Base-by-base conservation (phyloP, 2,329 filamentous ascomycete species). In the Xylaria sp. region DNA sequence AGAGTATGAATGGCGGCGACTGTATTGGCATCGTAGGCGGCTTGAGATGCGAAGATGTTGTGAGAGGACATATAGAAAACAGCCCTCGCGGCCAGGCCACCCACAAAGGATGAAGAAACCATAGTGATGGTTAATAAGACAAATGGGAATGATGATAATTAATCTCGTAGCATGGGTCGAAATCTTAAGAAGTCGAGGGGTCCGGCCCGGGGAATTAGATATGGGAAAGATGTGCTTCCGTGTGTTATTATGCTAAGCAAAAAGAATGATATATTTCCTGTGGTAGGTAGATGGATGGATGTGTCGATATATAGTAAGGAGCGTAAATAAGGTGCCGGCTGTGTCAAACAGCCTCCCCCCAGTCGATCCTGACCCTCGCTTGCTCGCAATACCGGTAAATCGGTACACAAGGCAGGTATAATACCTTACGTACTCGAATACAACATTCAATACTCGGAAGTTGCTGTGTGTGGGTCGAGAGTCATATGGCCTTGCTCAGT, bases 1-100 rank as follows among this genome's bases (percentile, higher is more conserved):
- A 89, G 78, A n/a, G 80, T 60, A 1, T 77, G 70, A n/a, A 76
- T 20, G 4, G 67, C 74, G 23, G 70, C 64, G 59, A 77, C 62
- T 30, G 75, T 74, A 36, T 76, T 68, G 53, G 72, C 45, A 20
- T 73, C 72, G 60, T 78, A 78, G 6, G 69, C 69, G 23, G 71
- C 70, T 34, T 68, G 59, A 59, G 74, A 67, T 28, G 72, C 64
- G 53, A 71, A 73, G 28, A 52, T 50, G 52, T 69, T 67, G 39
- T 75, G 72, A 70, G 72, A 72, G 68, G 77, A 77, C 72, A 77
- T 76, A 70, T 77, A 73, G 65, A 76, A 76, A 55, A 76, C 63
- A 15, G 76, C 76, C 64, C 76, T 73, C 34, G 76, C 68, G 55
- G 73, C 73, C 61, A 78, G 68, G 66, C 76, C 73, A 28, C 76